These are phyloP conservation scores for Amoebophrya sp. DNA, from an alignment of 169 alveolate genomes.

Conservation along the genomic window DNA sequence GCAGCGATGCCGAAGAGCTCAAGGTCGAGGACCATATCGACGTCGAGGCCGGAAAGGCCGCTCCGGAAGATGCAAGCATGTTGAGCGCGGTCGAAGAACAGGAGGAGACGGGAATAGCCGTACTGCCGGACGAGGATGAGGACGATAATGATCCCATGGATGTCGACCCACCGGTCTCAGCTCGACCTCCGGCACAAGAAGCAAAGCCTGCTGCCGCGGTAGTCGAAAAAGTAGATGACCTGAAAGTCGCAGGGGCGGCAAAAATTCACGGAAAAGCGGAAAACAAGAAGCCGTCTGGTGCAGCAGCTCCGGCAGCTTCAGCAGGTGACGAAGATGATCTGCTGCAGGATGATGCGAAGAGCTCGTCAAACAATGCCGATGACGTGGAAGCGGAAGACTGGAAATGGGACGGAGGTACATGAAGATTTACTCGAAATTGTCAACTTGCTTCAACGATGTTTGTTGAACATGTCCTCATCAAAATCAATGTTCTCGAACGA, in stretches of 20 bases:
- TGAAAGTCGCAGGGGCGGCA: neutral
- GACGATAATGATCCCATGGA: neutral
- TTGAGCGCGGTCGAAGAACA: neutral
- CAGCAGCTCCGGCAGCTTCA: too few relatives aligned
- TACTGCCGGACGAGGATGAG: neutral
- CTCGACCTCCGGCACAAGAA: too few relatives aligned
- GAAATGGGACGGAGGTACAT: neutral
- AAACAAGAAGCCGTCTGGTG: neutral
- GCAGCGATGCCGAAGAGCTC: neutral
- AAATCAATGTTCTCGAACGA: too few relatives aligned
- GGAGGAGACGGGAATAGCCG: neutral
- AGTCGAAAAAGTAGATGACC: neutral
- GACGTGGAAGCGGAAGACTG: neutral
- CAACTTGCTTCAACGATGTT: too few relatives aligned
- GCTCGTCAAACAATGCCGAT: neutral
- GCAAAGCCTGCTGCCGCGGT: too few relatives aligned
- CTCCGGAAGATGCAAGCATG: neutral
- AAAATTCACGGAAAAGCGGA: neutral
- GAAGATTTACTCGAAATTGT: too few relatives aligned
- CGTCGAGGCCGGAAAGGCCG: neutral
- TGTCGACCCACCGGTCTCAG: too few relatives aligned
- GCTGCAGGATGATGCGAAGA: too few relatives aligned
- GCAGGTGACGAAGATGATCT: too few relatives aligned
- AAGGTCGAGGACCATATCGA: too few relatives aligned
- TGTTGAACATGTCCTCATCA: too few relatives aligned